A percentile compares a stretch with the other conserved stretches of the same genome.
These are phyloP conservation scores for Pseudevernia furfuracea DNA, from an alignment of 495 filamentous ascomycete species.

Conservation along the genomic window DNA sequence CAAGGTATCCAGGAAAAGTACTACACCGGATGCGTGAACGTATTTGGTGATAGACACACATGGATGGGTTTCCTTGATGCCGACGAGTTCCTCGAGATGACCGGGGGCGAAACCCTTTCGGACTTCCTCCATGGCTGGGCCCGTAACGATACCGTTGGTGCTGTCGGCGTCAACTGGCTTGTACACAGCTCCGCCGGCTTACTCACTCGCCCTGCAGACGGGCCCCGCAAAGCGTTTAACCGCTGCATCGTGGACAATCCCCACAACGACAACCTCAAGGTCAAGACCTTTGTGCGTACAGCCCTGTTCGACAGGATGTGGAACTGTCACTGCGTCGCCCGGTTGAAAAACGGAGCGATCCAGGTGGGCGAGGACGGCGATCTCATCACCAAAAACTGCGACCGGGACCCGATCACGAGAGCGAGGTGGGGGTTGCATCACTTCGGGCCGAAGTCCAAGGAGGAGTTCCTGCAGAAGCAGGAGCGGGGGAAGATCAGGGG, in stretches of 20 bases:
- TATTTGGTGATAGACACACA: not conserved
- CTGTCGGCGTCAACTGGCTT: constrained; percentile 2
- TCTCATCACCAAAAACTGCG: not conserved
- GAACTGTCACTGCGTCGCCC: not conserved
- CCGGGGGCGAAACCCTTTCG: not conserved
- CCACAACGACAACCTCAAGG: not conserved
- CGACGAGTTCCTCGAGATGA: constrained; percentile 15
- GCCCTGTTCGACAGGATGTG: not conserved
- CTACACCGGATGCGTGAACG: constrained; percentile 8
- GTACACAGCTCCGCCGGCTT: constrained; percentile 11
- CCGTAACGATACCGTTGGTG: not conserved
- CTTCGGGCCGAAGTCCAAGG: constrained; percentile 3
- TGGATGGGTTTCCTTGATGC: constrained; percentile 17
- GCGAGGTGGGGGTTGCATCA: constrained; percentile 14
- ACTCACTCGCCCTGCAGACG: constrained; percentile 5
- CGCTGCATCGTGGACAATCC: constrained; percentile 6
- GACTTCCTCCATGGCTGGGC: constrained; percentile 7
- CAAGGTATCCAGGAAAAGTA: constrained; percentile 8
- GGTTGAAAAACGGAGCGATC: not conserved
- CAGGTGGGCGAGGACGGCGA: not conserved
- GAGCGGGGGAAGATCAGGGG: constrained; percentile 9
- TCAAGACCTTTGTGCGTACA: constrained; percentile 10
- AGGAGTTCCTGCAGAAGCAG: constrained; percentile 10
- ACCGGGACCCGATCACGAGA: not conserved
- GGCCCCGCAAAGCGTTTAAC: constrained; percentile 3